Conservation (phyloP, 2,329 filamentous ascomycete genomes). For the Ophiocordyceps polyrhachis-furcata region DNA sequence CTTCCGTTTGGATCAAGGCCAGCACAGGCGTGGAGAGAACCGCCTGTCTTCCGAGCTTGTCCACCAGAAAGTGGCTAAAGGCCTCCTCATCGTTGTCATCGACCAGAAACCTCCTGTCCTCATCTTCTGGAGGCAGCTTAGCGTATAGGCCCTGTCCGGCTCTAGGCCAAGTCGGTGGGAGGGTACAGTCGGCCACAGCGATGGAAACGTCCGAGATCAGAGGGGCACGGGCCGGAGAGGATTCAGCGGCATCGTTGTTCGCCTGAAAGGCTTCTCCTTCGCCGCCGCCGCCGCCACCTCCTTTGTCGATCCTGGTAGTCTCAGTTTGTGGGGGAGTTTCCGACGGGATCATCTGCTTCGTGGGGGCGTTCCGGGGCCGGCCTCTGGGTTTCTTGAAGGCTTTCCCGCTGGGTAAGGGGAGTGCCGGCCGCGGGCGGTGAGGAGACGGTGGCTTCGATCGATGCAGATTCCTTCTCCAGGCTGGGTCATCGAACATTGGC, state of each 20-base stretch:
- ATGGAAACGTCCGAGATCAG: no score
- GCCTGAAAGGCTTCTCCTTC: background rate
- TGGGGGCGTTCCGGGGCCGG: background rate
- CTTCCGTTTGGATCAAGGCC: constrained; percentile 1
- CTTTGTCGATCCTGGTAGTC: background rate
- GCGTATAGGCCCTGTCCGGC: constrained; percentile 21
- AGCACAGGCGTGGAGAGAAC: constrained; percentile 10
- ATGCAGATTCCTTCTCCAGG: constrained; percentile 15
- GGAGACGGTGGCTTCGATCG: background rate
- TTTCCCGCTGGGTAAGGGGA: background rate
- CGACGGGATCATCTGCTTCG: background rate
- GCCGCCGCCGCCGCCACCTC: no score
- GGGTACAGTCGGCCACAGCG: constrained; percentile 7
- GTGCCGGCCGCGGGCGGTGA: background rate
- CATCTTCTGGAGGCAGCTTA: constrained; percentile 16
- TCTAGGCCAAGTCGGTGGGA: constrained; percentile 21
- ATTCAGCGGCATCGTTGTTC: background rate
- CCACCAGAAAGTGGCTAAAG: constrained; percentile 24
- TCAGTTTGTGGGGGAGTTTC: background rate
- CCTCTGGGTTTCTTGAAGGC: background rate
- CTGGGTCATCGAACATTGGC: constrained; percentile 21
- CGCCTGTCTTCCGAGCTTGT: constrained; percentile 17
- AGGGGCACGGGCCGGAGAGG: background rate
- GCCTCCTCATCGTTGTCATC: constrained; percentile 23
- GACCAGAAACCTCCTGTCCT: constrained; percentile 16